A percentile compares a stretch with the other conserved stretches of the same genome.
phyloP scores from a whole-genome alignment of 2,329 filamentous ascomycete species.

The Catunica adiposa region DNA sequence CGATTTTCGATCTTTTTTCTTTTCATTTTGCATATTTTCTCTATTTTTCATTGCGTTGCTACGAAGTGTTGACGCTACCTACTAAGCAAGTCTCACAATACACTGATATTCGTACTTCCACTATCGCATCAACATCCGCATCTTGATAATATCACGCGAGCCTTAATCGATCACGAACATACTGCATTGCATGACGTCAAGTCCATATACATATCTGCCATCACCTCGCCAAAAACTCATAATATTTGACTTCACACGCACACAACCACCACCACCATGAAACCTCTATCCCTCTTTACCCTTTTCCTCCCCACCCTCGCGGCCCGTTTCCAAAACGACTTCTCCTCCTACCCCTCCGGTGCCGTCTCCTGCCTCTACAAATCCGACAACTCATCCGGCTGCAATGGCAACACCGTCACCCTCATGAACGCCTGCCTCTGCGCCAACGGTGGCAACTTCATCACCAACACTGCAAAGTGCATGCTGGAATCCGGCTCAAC shows the following conservation, averaged over 20 bases:
- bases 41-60: not conserved
- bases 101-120: not conserved
- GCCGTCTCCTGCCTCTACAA: slow-evolving; percentile 27
- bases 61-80: not conserved
- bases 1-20: not conserved
- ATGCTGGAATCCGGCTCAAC: slow-evolving; percentile 21
- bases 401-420: slow-evolving; percentile 24
- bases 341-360: slow-evolving; percentile 21
- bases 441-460: slow-evolving; percentile 31
- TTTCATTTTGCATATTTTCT: not conserved
- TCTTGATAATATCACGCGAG: too few relatives aligned
- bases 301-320: slow-evolving; percentile 16
- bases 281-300: slow-evolving; percentile 19
- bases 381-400: slow-evolving; percentile 25
- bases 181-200: not conserved
- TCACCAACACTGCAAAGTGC: slow-evolving; percentile 31
- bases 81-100: not conserved
- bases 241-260: not conserved
- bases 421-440: slow-evolving; percentile 35
- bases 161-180: not conserved
- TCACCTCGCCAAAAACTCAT: not conserved
- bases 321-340: slow-evolving; percentile 20
- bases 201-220: not conserved
- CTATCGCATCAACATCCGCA: too few relatives aligned
- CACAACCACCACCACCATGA: slow-evolving; percentile 5